phyloP scores from a whole-genome alignment of 2,329 filamentous ascomycete genomes.

The Pseudocercospora pini-densiflorae region DNA sequence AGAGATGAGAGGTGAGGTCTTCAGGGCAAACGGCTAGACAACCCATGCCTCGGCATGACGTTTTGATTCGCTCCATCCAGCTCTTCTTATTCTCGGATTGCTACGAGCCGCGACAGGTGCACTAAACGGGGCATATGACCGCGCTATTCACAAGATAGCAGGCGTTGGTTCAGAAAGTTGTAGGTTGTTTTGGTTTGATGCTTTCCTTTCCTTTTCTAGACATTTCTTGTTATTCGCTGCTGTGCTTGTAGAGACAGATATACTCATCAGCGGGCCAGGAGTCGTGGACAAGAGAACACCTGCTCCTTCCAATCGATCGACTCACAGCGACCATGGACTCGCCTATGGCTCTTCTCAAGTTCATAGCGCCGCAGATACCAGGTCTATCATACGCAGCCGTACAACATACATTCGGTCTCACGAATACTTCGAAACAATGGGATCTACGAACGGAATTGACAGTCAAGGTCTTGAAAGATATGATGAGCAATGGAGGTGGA shows the following conservation, averaged over 20 bases:
- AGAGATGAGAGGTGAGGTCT: neutral
- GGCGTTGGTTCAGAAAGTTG: neutral
- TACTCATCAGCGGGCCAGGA: neutral
- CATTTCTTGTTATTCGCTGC: neutral
- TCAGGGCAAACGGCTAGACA: neutral
- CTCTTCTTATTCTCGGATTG: neutral
- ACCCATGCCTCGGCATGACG: slow-evolving; percentile 5
- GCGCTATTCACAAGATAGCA: neutral
- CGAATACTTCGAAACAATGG: slow-evolving; percentile 74
- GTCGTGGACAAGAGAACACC: neutral
- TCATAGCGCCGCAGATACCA: slow-evolving; percentile 63
- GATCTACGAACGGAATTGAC: slow-evolving; percentile 76
- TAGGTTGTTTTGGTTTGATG: neutral
- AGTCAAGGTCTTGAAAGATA: slow-evolving; percentile 71
- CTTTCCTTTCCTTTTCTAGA: neutral
- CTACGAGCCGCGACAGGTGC: neutral
- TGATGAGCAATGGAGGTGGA: slow-evolving; percentile 53
- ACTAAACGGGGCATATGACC: slow-evolving; percentile 6
- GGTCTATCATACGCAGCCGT: slow-evolving; percentile 66
- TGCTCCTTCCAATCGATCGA: neutral
- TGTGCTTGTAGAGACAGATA: neutral
- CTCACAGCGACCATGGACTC: slow-evolving; percentile 13
- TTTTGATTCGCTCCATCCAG: neutral
- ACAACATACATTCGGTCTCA: slow-evolving; percentile 68
- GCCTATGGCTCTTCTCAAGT: slow-evolving; percentile 32